phyloP scores from a whole-genome alignment of 352 stramenopile genomes.

The Pythium periplocum region DNA sequence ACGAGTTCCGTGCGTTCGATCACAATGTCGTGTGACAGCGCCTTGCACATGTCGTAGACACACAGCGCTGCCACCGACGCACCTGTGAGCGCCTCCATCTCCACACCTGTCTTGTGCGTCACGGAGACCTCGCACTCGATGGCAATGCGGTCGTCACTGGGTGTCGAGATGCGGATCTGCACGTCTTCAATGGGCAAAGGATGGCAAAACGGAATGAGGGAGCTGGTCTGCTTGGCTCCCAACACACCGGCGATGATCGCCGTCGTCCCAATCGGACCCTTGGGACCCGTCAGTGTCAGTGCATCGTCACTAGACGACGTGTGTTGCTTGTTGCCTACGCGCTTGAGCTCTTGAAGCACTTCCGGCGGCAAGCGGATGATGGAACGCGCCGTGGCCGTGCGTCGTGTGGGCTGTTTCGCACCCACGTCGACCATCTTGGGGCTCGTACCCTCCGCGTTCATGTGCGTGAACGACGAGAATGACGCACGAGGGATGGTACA shows the following conservation, averaged over 20 bases:
- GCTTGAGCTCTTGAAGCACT: constrained; percentile 72
- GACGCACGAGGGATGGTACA: not conserved
- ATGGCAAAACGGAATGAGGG: constrained; percentile 94
- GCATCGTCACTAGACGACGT: constrained; percentile 11
- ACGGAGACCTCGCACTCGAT: constrained; percentile 88
- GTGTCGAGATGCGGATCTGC: constrained; percentile 77
- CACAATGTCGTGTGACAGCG: constrained; percentile 92
- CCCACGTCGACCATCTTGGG: constrained; percentile 91
- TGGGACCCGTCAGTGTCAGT: constrained; percentile 48
- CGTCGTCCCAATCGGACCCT: constrained; percentile 90
- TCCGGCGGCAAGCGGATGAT: constrained; percentile 82
- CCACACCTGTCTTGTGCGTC: constrained; percentile 93
- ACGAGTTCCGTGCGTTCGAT: constrained; percentile 90
- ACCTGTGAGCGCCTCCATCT: constrained; percentile 95
- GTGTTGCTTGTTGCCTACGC: constrained; percentile 9
- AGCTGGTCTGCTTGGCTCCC: constrained; percentile 90
- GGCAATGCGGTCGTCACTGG: constrained; percentile 50
- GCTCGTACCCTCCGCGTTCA: constrained; percentile 32
- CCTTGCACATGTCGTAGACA: constrained; percentile 99
- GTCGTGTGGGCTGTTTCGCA: constrained; percentile 72
- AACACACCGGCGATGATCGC: constrained; percentile 92
- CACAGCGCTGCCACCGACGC: constrained; percentile 92
- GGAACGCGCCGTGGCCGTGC: constrained; percentile 77
- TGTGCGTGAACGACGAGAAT: constrained; percentile 36
- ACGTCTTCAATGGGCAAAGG: constrained; percentile 89